Conservation (phyloP, 176 grass and related monocot species). For the Metroxylon sagu region DNA sequence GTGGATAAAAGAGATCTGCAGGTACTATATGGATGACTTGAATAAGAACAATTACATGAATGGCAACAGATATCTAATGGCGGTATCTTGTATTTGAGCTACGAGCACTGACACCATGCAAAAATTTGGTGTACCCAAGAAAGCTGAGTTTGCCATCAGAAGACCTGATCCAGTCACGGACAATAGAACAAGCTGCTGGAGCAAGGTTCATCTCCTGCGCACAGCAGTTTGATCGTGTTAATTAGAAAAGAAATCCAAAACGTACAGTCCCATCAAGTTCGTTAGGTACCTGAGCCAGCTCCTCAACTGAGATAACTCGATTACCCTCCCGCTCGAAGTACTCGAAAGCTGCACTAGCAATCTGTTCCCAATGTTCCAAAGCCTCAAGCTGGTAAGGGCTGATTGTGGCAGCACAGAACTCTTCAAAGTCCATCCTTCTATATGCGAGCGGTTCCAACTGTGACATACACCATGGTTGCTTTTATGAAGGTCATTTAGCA, state of each 20-base stretch:
- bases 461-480: constrained; percentile 22
- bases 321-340: constrained; percentile 93
- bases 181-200: constrained; percentile 62
- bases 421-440: constrained; percentile 92
- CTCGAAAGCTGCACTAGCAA: constrained; percentile 67
- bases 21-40: constrained; percentile 46
- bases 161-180: constrained; percentile 79
- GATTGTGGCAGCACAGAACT: constrained; percentile 78
- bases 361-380: constrained; percentile 74
- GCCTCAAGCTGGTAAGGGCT: constrained; percentile 96
- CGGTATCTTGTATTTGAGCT: constrained; percentile 56
- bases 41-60: constrained; percentile 29
- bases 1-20: constrained; percentile 10
- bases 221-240: neutral
- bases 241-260: neutral
- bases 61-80: constrained; percentile 18
- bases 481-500: too few relatives aligned
- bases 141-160: constrained; percentile 81
- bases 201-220: constrained; percentile 91
- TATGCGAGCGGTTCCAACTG: constrained; percentile 96
- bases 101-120: constrained; percentile 89
- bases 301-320: constrained; percentile 69
- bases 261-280: too few relatives aligned
- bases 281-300: constrained; percentile 60
- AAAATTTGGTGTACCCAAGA: constrained; percentile 95